Conservation (phyloP, 768 basidiomycete species). For the Trametes punicea region DNA sequence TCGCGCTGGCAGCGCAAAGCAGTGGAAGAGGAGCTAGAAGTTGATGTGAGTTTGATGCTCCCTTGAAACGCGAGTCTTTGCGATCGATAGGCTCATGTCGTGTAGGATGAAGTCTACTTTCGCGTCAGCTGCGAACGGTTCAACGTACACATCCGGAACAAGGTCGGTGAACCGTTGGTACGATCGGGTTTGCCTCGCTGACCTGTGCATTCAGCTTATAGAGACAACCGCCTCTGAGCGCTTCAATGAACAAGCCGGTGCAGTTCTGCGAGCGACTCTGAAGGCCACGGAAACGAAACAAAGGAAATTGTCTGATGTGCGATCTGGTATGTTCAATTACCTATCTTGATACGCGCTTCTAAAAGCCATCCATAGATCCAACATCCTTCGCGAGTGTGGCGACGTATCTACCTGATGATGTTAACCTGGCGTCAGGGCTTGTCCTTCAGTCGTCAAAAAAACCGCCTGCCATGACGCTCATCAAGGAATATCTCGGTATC, state of each 20-base stretch:
- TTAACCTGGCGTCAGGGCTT: constrained; percentile 60
- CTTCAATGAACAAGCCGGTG: constrained; percentile 72
- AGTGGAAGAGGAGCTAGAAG: constrained; percentile 47
- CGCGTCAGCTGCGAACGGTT: constrained; percentile 89
- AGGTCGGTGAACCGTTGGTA: constrained; percentile 42
- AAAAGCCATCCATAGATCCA: constrained; percentile 44
- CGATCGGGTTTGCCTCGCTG: too few relatives aligned
- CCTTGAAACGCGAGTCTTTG: too few relatives aligned
- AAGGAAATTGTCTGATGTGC: constrained; percentile 52
- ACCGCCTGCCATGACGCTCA: constrained; percentile 49
- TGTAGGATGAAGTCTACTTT: constrained; percentile 70
- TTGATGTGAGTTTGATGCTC: constrained; percentile 58
- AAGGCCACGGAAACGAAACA: constrained; percentile 68
- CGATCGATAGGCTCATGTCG: neutral
- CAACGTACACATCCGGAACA: constrained; percentile 82
- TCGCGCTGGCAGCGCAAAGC: constrained; percentile 38
- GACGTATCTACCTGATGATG: constrained; percentile 60
- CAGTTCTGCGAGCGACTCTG: constrained; percentile 68
- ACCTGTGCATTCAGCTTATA: constrained; percentile 54
- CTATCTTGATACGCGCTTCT: neutral
- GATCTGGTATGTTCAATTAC: constrained; percentile 48
- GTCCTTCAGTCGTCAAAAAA: constrained; percentile 52
- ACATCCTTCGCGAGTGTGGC: constrained; percentile 64
- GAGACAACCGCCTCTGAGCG: constrained; percentile 72
- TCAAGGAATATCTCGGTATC: constrained; percentile 81